These are phyloP conservation scores for Hibiscus tridactylites DNA, from an alignment of 345 rosid genomes.

Conservation along the genomic window DNA sequence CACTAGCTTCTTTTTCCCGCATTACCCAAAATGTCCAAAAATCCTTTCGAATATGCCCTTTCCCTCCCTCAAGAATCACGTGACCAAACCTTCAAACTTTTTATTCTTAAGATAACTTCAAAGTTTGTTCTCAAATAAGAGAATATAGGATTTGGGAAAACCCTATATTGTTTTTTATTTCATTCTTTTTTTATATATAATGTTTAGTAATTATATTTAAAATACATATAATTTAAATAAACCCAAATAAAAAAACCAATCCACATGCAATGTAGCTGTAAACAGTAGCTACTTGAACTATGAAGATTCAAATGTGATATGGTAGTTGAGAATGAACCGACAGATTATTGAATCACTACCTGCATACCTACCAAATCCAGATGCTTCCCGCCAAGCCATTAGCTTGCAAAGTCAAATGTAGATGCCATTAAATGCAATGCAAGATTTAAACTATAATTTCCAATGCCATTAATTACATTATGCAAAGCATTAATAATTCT, in stretches of 20 bases:
- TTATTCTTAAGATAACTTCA: too few species aligned
- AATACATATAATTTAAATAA: too few species aligned
- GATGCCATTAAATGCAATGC: neutral
- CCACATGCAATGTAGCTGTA: neutral
- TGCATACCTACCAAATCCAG: neutral
- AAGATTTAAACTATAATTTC: neutral
- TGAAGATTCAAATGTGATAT: neutral
- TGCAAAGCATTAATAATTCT: neutral
- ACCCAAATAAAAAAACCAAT: neutral
- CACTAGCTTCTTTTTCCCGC: neutral
- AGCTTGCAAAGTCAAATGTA: neutral
- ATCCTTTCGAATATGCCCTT: neutral
- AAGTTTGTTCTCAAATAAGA: too few species aligned
- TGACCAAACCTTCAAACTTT: neutral
- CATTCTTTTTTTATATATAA: too few species aligned
- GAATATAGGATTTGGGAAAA: too few species aligned
- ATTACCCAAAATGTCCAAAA: neutral
- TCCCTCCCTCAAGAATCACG: conserved; percentile 9
- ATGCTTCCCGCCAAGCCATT: neutral
- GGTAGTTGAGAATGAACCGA: neutral
- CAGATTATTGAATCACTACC: neutral
- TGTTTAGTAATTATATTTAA: too few species aligned
- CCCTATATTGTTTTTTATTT: too few species aligned
- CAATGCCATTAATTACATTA: neutral
- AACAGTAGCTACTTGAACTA: neutral